Conservation (phyloP, 371 early-diverging fungal genomes). For the Mortierella sp. region DNA sequence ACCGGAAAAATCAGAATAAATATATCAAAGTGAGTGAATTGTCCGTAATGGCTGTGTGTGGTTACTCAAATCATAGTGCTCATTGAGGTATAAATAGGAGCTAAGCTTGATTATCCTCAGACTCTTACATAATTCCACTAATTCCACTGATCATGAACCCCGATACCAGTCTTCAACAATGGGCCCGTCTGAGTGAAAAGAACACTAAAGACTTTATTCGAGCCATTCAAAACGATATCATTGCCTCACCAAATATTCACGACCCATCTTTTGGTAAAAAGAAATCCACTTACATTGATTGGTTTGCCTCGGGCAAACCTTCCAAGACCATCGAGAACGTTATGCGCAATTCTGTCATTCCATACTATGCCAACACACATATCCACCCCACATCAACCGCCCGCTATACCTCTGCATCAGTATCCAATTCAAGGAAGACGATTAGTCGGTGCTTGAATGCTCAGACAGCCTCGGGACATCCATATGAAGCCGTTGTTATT, state of each 20-base stretch:
- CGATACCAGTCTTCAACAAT: conserved; percentile 5
- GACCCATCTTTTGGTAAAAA: conserved; percentile 36
- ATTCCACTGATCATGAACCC: not conserved
- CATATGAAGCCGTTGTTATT: conserved; percentile 27
- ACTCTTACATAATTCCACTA: not conserved
- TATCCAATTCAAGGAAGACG: conserved; percentile 18
- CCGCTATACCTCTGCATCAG: conserved; percentile 20
- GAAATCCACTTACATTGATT: conserved; percentile 31
- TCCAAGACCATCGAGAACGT: conserved; percentile 24
- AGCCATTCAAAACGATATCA: conserved; percentile 31
- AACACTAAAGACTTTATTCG: conserved; percentile 8
- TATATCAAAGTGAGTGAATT: too few species aligned
- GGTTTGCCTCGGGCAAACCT: conserved; percentile 23
- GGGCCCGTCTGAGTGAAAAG: conserved; percentile 16
- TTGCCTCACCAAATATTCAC: conserved; percentile 19
- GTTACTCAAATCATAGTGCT: too few species aligned
- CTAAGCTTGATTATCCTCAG: too few species aligned
- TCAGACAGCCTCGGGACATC: conserved; percentile 23
- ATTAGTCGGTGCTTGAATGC: conserved; percentile 27
- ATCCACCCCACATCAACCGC: conserved; percentile 29
- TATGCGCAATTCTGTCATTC: conserved; percentile 19
- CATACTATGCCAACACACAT: conserved; percentile 34
- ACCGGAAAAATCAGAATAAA: too few species aligned
- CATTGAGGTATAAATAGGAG: too few species aligned
- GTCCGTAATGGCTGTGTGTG: too few species aligned